Evolutionary conservation across 1,284 basidiomycete species (phyloP), one percentile per base, ranked within the genome.

Genomic region (Sanghuangporus baumii): DNA sequence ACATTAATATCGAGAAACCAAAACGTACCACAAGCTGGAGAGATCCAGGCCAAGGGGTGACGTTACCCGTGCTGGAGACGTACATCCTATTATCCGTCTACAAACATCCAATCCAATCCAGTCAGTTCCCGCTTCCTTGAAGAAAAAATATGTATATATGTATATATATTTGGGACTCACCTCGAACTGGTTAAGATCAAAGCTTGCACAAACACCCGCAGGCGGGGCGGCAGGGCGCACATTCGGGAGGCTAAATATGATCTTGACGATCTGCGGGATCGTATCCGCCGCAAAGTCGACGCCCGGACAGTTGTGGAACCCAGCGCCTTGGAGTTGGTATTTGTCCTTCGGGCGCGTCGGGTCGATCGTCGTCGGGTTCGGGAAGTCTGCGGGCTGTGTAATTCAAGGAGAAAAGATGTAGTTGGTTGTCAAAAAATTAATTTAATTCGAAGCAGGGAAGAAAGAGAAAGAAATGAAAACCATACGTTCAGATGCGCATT

Each of bases 401-500:
- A 6, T 14, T 31, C 26, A 36, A 47, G 3, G 12, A 20, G 14
- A 23, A 26, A 40, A 23, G 20, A 36, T 1, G n/a, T n/a, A n/a
- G 23, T 20, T 6, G 4, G 55, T 3, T 18, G 20, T 34, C 12
- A 7, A 23, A 16, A 46, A 8, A n/a, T n/a, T n/a, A n/a, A n/a
- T n/a, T 20, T 26, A n/a, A 6, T 3, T 40, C 8, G 38, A 14
- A 23, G 1, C 43, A 34, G 31, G 37, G 14, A 23, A 14, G 52
- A 11, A 12, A 8, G 16, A 6, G 60, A 23, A 11, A 1, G 16
- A 3, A 37, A 23, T 23, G 31, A 3, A 31, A 14, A 34, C 55
- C 79, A 48, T 65, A 83, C 82, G 66, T 83, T 79, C 20, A 77
- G 69, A 59, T 82, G 75, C 2, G 82, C 81, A 54, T 79, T 82